These are phyloP conservation scores for Sclerotinia minor DNA, from an alignment of 2,329 filamentous ascomycete species.

Conservation along the genomic window DNA sequence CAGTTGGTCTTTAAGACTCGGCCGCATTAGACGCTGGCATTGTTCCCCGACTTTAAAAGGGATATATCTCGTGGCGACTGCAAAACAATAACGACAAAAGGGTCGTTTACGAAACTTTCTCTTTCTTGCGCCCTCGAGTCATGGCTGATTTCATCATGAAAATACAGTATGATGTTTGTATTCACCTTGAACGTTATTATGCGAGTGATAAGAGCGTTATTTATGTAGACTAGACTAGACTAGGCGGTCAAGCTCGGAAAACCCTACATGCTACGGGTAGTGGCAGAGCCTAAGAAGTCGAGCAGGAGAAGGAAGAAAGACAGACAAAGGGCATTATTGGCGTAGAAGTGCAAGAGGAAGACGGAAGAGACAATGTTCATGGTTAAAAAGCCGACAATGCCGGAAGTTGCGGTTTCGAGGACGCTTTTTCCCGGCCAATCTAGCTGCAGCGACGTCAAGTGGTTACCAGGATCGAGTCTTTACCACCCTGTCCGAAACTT, in stretches of 20 bases:
- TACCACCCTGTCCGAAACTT: too few relatives aligned
- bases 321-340: neutral
- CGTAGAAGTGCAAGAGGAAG: neutral
- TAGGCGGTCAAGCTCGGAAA: neutral
- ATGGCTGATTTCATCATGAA: too few relatives aligned
- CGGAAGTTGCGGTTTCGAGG: too few relatives aligned
- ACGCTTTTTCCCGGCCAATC: too few relatives aligned
- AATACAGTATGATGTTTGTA: too few relatives aligned
- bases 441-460: too few relatives aligned
- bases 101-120: neutral
- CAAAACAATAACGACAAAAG: neutral
- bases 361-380: too few relatives aligned
- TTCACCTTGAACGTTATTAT: neutral
- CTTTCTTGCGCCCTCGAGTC: neutral
- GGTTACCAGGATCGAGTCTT: too few relatives aligned
- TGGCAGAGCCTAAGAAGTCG: too few relatives aligned
- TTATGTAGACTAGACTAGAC: neutral
- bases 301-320: too few relatives aligned
- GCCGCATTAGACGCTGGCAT: neutral
- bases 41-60: neutral
- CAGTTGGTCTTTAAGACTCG: neutral
- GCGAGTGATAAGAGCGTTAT: neutral
- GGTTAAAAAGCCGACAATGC: too few relatives aligned
- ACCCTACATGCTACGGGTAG: neutral
- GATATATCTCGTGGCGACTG: neutral